Evolutionary conservation across 345 rosid species (phyloP), one percentile per base, ranked within the genome.

Genomic region (Cardamine occulta): DNA sequence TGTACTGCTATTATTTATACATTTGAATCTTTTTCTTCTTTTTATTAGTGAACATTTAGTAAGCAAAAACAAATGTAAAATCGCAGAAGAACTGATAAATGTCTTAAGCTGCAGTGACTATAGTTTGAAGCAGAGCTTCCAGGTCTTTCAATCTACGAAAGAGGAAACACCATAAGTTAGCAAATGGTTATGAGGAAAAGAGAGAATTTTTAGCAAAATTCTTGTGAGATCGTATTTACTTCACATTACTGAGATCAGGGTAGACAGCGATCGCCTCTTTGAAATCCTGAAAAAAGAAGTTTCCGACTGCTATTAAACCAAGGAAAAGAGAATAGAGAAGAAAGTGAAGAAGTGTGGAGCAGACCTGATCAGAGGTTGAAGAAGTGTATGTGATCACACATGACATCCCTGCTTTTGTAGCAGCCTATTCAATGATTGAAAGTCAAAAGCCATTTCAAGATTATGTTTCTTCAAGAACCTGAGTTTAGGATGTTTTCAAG

Each of bases 241-340:
- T 87, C 63, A 91, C 90, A 48, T 81, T 83, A 66, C 88, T 81
- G 82, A 94, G 75, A 76, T 94, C 98, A 48, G 97, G 91, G 72
- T 91, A 93, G 39, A 80, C 80, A 34, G 93, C 87, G 10, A 91
- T 81, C 12, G 96, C 88, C 54, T 87, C 97, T 68, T 74, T 84
- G 59, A 94, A 94, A 80, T 94, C 96, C 98, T 91, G 89, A 26
- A 68, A 61, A 19, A 15, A 28, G 35, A 23, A 10, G 67, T 47
- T 63, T 57, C 58, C 35, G 42, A 54, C 5, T 11, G 42, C 51
- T 19, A 12, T 4, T 7, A 59, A 72, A 76, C 52, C 55, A 62
- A 26, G 42, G 37, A 54, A 69, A 6, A 64, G 52, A 47, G 14
- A 71, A 29, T 13, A 12, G 32, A n/a, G n/a, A n/a, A n/a, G n/a